Evolutionary conservation across 2,329 filamentous ascomycete genomes (phyloP).

Genomic region (Sporothrix curviconia): DNA sequence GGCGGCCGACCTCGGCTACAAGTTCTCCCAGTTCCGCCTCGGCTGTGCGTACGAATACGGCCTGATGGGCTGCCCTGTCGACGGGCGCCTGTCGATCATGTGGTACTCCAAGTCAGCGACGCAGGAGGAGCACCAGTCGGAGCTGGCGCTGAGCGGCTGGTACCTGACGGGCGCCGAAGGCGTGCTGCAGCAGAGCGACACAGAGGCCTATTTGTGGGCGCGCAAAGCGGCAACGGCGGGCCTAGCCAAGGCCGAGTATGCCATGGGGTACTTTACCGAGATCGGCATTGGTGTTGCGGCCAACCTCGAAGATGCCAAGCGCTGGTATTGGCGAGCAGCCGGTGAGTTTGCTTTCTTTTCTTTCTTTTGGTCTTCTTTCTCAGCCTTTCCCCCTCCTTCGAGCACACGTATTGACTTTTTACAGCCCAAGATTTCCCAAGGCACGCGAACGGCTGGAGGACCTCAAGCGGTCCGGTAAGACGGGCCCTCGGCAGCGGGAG

Average conservation of each 20-base stretch:
- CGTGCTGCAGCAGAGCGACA: constrained; percentile 85
- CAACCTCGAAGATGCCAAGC: constrained; percentile 89
- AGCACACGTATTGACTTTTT: constrained; percentile 20
- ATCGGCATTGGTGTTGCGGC: constrained; percentile 82
- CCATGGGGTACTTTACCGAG: constrained; percentile 97
- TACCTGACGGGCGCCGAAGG: constrained; percentile 88
- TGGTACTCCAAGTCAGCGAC: constrained; percentile 91
- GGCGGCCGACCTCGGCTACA: constrained; percentile 85
- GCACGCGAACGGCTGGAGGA: constrained; percentile 90
- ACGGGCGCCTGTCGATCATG: constrained; percentile 76
- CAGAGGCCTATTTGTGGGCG: constrained; percentile 95
- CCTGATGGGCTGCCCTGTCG: constrained; percentile 71
- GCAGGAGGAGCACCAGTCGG: constrained; percentile 90
- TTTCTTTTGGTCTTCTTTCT: constrained; percentile 24
- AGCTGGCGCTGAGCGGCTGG: constrained; percentile 81
- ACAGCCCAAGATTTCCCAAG: constrained; percentile 86
- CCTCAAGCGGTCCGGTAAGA: constrained; percentile 72
- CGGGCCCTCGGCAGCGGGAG: constrained; percentile 65
- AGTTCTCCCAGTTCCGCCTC: constrained; percentile 86
- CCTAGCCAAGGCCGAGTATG: constrained; percentile 89
- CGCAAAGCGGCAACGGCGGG: constrained; percentile 85
- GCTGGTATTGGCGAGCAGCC: constrained; percentile 96
- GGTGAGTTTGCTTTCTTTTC: constrained; percentile 57
- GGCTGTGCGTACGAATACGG: constrained; percentile 89
- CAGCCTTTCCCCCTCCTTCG: too few species aligned